Evolutionary conservation across 2,329 filamentous ascomycete genomes (phyloP).

Genomic region (Aspergillus sp.): DNA sequence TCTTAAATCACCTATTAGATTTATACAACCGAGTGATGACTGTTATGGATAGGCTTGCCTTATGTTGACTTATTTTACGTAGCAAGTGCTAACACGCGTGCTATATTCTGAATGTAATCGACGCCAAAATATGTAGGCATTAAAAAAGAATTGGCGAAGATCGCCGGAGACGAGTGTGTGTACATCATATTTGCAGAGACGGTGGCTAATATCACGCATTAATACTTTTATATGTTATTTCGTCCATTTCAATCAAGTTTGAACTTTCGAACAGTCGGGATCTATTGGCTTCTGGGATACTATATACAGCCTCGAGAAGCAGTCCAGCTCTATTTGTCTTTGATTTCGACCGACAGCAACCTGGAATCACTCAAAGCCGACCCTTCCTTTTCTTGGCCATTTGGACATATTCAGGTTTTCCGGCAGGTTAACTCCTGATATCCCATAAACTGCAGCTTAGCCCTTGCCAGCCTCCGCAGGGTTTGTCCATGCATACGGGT

Average conservation of each 20-base stretch:
- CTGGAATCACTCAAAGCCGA: neutral
- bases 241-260: neutral
- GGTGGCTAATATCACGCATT: no score
- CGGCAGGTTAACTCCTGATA: no score
- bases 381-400: neutral
- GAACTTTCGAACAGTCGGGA: neutral
- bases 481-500: conserved; percentile 8
- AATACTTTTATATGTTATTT: neutral
- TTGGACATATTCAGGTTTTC: no score
- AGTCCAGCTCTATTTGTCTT: neutral
- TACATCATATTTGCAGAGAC: no score
- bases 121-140: neutral
- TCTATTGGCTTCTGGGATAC: neutral
- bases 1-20: neutral
- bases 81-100: neutral
- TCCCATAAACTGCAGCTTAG: no score
- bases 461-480: no score
- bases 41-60: neutral
- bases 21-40: conserved; percentile 7
- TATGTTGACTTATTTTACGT: neutral
- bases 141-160: no score
- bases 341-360: neutral
- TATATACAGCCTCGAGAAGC: neutral
- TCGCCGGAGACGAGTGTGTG: no score
- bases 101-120: neutral